Evolutionary conservation across 2,329 filamentous ascomycete species (phyloP), one percentile per base, ranked within the genome.

Genomic region (Cyclaneusma minus): DNA sequence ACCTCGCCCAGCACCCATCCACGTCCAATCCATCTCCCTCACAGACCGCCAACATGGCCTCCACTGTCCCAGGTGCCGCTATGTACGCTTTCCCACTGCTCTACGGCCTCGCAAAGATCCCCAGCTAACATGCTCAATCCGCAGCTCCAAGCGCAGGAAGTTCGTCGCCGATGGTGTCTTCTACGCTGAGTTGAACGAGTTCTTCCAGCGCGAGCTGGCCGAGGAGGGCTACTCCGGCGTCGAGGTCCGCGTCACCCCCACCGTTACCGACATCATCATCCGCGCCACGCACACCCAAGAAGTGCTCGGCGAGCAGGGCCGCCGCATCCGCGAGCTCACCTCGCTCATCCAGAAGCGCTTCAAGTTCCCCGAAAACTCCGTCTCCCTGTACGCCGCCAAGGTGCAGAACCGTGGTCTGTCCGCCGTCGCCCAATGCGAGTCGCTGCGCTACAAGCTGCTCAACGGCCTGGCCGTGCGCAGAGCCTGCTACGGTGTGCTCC

Each of bases 331-430:
- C 62, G 89, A 98, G 74, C 84, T 98, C 64, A 98, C 89, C 58
- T 94, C 84, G 54, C 79, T 98, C 58, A 98, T 98, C 73, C 91
- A 98, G 73, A 95, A 98, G 81, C 85, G 89, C 57, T 98, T 98
- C 82, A 94, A 94, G 74, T 98, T 98, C 79, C 87, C 89, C 64
- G 87, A 95, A 71, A 95, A 95, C 81, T 91, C 80, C 49, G 89
- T 98, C 60, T 95, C 89, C 44, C 84, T 98, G 55, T 98, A 98
- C 63, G 89, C 89, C 65, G 91, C 89, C 63, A 98, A 98, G 79
- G 89, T 98, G 56, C 89, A 95, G 74, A 95, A 94, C 73, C 87
- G 89, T 59, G 89, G 89, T 81, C 85, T 98, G 47, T 95, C 87
- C 52, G 89, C 89, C 56, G 89, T 98, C 64, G 89, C 89, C 53